These are phyloP conservation scores for Phytophthora lateralis DNA, from an alignment of 352 stramenopile species.

Conservation along the genomic window DNA sequence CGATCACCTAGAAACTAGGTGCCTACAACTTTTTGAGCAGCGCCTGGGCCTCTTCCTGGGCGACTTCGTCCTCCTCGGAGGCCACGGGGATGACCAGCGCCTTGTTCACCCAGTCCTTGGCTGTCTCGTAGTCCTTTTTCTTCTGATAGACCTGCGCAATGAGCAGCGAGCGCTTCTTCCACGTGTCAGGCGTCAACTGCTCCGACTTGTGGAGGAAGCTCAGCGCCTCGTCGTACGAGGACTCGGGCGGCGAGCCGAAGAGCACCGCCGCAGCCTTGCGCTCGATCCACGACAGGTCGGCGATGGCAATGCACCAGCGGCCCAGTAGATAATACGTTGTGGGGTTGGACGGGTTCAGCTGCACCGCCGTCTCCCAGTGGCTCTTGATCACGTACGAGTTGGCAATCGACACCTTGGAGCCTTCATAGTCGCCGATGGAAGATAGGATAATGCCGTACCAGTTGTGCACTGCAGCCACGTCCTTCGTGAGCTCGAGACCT, in stretches of 20 bases:
- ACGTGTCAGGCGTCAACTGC: constrained; percentile 67
- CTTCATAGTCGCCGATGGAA: constrained; percentile 85
- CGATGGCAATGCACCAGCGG: constrained; percentile 85
- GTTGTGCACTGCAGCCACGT: constrained; percentile 79
- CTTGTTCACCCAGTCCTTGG: constrained; percentile 79
- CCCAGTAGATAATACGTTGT: constrained; percentile 84
- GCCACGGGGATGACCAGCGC: constrained; percentile 59
- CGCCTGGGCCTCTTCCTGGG: constrained; percentile 70
- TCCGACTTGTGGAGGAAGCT: constrained; percentile 80
- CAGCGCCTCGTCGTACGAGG: constrained; percentile 85
- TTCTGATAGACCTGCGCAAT: constrained; percentile 87
- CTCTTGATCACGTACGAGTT: constrained; percentile 85
- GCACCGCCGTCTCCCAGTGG: constrained; percentile 78
- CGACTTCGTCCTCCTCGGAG: constrained; percentile 71
- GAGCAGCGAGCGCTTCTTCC: constrained; percentile 87
- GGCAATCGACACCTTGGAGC: constrained; percentile 82
- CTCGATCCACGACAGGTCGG: constrained; percentile 86
- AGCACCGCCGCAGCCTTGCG: constrained; percentile 82
- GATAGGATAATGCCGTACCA: constrained; percentile 88
- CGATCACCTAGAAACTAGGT: too few species aligned
- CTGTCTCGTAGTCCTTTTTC: constrained; percentile 62
- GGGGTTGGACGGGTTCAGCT: constrained; percentile 74
- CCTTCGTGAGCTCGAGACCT: constrained; percentile 51
- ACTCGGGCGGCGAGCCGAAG: constrained; percentile 80
- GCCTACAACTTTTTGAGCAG: constrained; percentile 58